These are phyloP conservation scores for Aaosphaeria pasadenensis DNA, from an alignment of 2,329 filamentous ascomycete species.

Conservation along the genomic window DNA sequence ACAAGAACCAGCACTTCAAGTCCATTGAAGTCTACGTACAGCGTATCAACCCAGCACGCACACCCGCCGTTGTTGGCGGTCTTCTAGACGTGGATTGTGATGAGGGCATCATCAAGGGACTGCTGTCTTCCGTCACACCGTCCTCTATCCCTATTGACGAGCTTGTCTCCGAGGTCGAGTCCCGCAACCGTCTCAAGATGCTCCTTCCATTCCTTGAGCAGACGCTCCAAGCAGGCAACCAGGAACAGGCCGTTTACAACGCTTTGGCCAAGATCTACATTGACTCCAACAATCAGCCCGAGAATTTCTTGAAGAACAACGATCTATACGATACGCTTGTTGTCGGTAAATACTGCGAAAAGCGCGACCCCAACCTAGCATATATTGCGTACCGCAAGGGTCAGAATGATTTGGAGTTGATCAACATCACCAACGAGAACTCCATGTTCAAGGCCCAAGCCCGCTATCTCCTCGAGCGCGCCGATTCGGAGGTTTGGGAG, in stretches of 20 bases:
- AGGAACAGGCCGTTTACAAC: conserved; percentile 96
- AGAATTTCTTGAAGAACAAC: conserved; percentile 96
- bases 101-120: conserved; percentile 90
- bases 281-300: conserved; percentile 95
- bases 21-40: conserved; percentile 98
- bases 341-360: conserved; percentile 98
- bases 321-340: conserved; percentile 89
- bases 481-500: conserved; percentile 85
- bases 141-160: conserved; percentile 89
- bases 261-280: conserved; percentile 99
- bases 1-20: conserved; percentile 99
- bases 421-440: conserved; percentile 98
- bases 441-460: conserved; percentile 99
- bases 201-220: conserved; percentile 94
- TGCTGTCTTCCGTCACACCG: conserved; percentile 80
- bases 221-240: conserved; percentile 83
- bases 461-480: conserved; percentile 87
- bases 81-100: conserved; percentile 96
- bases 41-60: conserved; percentile 86
- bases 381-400: conserved; percentile 96
- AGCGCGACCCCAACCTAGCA: conserved; percentile 92
- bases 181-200: conserved; percentile 90
- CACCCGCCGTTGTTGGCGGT: conserved; percentile 89
- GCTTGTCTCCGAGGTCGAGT: conserved; percentile 91
- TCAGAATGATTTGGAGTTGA: conserved; percentile 93